A percentile compares a stretch with the other conserved stretches of the same genome.
phyloP scores from a whole-genome alignment of 2,329 filamentous ascomycete genomes.

The Colletotrichum paranaense region DNA sequence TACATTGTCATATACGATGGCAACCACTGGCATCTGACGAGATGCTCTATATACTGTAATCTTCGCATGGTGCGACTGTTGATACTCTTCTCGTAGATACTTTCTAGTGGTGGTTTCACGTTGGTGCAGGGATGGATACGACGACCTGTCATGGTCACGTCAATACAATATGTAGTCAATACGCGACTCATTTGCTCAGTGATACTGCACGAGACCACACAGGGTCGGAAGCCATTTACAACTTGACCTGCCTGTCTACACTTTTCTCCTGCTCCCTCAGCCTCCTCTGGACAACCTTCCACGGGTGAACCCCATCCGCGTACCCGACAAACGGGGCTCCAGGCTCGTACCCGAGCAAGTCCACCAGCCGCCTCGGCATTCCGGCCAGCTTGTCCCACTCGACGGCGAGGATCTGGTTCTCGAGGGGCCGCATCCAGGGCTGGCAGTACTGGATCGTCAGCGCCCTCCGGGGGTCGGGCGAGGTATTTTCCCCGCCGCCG shows the following conservation, averaged over 20 bases:
- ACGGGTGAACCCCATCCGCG: conserved; percentile 38
- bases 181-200: neutral
- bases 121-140: neutral
- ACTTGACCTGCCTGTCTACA: neutral
- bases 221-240: neutral
- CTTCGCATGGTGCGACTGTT: conserved; percentile 17
- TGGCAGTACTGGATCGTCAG: conserved; percentile 54
- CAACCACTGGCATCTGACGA: conserved; percentile 6
- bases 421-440: conserved; percentile 51
- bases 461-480: conserved; percentile 43
- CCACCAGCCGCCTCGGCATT: conserved; percentile 39
- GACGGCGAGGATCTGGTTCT: conserved; percentile 50
- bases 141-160: neutral
- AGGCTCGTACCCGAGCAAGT: conserved; percentile 41
- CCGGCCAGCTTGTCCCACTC: conserved; percentile 41
- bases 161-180: neutral
- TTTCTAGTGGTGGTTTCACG: neutral
- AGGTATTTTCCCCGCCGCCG: conserved; percentile 49
- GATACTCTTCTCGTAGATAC: conserved; percentile 22
- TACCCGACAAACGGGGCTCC: conserved; percentile 40
- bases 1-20: neutral
- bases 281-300: conserved; percentile 32
- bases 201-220: neutral
- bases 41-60: conserved; percentile 18
- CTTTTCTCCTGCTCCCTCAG: conserved; percentile 32